phyloP scores from a whole-genome alignment of 2,329 filamentous ascomycete genomes.

The Grosmannia serpens region DNA sequence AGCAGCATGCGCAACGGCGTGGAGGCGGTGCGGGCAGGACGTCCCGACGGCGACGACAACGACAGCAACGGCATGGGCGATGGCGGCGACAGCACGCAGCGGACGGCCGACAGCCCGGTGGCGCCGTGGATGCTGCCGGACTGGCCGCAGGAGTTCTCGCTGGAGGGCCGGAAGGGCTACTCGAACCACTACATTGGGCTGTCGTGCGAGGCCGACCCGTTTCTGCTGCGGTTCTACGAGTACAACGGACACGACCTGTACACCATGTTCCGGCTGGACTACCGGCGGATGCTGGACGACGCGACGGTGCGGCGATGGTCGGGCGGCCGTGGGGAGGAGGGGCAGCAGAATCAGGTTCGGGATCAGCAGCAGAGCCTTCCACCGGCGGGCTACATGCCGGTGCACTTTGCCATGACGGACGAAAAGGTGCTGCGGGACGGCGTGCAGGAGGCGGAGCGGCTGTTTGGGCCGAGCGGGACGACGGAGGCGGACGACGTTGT shows the following conservation, averaged over 20 bases:
- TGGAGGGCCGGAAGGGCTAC: conserved; percentile 12
- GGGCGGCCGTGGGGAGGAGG: neutral
- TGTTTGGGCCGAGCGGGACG: conserved; percentile 5
- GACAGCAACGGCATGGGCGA: neutral
- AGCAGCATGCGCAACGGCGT: neutral
- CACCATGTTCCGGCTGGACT: conserved; percentile 16
- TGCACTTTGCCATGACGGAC: conserved; percentile 14
- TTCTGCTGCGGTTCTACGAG: conserved; percentile 13
- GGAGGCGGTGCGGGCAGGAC: neutral
- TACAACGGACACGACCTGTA: conserved; percentile 14
- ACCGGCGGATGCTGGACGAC: conserved; percentile 13
- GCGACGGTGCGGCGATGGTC: neutral
- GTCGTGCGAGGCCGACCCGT: conserved; percentile 16
- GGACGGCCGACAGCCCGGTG: neutral
- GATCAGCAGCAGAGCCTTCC: neutral
- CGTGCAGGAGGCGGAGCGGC: conserved; percentile 9
- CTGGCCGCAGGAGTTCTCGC: conserved; percentile 11
- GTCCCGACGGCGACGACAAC: neutral
- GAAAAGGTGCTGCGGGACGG: conserved; percentile 15
- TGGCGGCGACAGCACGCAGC: neutral
- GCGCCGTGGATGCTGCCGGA: neutral
- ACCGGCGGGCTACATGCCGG: conserved; percentile 8
- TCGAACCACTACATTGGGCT: conserved; percentile 15
- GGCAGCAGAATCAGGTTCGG: neutral
- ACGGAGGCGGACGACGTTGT: conserved; percentile 11